These are phyloP conservation scores for Schizosaccharomyces octosporus DNA, from an alignment of 805 yeast species.

Conservation along the genomic window DNA sequence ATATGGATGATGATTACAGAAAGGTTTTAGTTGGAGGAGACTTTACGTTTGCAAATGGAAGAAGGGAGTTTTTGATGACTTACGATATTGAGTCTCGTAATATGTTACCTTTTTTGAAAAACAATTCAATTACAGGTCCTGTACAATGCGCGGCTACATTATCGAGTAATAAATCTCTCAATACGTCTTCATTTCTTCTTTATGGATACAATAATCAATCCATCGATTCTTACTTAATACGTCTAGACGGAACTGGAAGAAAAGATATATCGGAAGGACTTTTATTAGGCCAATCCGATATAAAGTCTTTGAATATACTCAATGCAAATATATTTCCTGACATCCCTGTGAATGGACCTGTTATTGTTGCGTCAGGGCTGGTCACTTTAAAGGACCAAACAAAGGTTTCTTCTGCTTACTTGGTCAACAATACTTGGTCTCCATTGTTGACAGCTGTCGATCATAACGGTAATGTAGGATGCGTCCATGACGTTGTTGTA, in stretches of 20 bases:
- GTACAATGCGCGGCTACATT: too few species aligned
- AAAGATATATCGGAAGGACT: not conserved
- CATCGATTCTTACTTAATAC: not conserved
- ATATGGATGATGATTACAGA: not conserved
- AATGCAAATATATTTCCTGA: not conserved
- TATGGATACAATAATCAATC: too few species aligned
- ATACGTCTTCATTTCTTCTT: too few species aligned
- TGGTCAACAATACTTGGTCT: not conserved
- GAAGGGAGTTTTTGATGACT: too few species aligned
- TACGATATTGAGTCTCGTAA: too few species aligned
- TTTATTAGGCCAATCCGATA: not conserved
- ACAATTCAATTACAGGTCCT: too few species aligned
- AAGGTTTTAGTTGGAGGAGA: not conserved
- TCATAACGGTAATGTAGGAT: not conserved
- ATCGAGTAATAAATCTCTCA: too few species aligned
- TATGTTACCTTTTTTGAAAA: too few species aligned
- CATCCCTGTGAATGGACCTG: not conserved
- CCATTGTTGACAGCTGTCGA: not conserved
- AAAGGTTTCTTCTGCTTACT: not conserved
- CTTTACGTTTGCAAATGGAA: not conserved
- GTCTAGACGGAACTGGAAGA: too few species aligned
- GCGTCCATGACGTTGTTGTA: not conserved
- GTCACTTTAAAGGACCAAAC: not conserved
- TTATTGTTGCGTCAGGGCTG: not conserved
- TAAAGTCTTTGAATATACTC: not conserved